A percentile compares a stretch with the other conserved stretches of the same genome.
These are phyloP conservation scores for Jackrogersella minutella DNA, from an alignment of 495 filamentous ascomycete species.

Conservation along the genomic window DNA sequence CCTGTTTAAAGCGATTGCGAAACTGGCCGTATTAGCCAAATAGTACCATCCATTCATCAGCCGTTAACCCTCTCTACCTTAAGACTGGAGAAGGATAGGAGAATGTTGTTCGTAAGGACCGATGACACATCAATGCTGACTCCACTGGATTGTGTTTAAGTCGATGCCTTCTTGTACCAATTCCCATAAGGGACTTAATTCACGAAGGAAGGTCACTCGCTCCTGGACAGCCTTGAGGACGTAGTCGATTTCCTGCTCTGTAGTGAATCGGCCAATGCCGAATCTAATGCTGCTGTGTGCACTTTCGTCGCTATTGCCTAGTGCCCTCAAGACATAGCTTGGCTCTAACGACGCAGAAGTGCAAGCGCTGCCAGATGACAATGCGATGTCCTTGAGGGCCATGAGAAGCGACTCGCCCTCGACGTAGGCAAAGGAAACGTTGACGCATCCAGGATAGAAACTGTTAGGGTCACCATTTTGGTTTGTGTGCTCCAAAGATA, in stretches of 20 bases:
- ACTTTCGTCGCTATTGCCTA: conserved; percentile 95
- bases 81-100: neutral
- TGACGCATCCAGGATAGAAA: conserved; percentile 97
- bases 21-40: conserved; percentile 6
- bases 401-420: conserved; percentile 98
- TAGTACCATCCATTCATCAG: conserved; percentile 2
- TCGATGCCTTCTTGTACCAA: conserved; percentile 96
- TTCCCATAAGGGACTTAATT: conserved; percentile 97
- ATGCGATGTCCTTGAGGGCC: conserved; percentile 96
- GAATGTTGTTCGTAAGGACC: neutral
- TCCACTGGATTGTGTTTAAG: conserved; percentile 97
- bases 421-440: conserved; percentile 97
- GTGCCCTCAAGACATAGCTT: conserved; percentile 90
- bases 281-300: conserved; percentile 98
- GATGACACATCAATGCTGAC: conserved; percentile 71
- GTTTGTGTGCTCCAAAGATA: conserved; percentile 87
- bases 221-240: conserved; percentile 93
- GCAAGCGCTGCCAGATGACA: conserved; percentile 96
- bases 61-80: neutral
- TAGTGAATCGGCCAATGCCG: conserved; percentile 96
- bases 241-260: conserved; percentile 95
- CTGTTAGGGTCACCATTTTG: conserved; percentile 85
- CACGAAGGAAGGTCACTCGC: conserved; percentile 88
- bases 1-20: conserved; percentile 2
- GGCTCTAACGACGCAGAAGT: conserved; percentile 97